These are phyloP conservation scores for Eragrostis curvula DNA, from an alignment of 176 grass and related monocot species.

Conservation along the genomic window DNA sequence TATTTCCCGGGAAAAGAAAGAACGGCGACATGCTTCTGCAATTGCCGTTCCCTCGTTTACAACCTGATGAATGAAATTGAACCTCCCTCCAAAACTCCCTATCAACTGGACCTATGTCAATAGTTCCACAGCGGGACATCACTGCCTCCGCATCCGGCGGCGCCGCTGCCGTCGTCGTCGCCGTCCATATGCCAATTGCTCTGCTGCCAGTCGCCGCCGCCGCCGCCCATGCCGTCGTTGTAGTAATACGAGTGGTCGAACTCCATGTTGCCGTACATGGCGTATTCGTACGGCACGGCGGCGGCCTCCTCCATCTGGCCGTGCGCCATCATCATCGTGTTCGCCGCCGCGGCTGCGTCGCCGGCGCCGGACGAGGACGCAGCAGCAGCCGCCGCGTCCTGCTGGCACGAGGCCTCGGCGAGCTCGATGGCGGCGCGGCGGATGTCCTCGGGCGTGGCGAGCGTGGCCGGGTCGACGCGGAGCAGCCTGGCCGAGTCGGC, in stretches of 20 bases:
- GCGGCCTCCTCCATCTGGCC: not conserved
- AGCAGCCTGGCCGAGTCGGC: conserved; percentile 73
- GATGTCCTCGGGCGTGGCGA: conserved; percentile 68
- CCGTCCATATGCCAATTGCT: conserved; percentile 38
- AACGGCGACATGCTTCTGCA: not conserved
- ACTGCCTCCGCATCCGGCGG: not conserved
- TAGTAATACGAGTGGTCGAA: conserved; percentile 57
- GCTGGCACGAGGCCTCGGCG: conserved; percentile 53
- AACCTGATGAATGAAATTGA: not conserved
- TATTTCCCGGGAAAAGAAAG: not conserved
- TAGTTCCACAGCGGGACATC: conserved; percentile 73
- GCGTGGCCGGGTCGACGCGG: conserved; percentile 53
- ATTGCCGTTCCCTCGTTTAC: conserved; percentile 32
- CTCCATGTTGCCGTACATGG: conserved; percentile 36
- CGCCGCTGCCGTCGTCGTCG: conserved; percentile 39
- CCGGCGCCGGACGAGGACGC: not conserved
- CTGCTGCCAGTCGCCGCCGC: conserved; percentile 4
- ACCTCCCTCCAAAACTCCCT: not conserved
- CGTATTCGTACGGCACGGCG: conserved; percentile 35
- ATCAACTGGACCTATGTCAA: conserved; percentile 12
- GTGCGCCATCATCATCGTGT: not conserved
- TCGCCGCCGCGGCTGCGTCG: not conserved
- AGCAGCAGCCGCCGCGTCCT: not conserved
- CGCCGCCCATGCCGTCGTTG: conserved; percentile 32
- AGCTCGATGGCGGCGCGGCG: conserved; percentile 72